Percentiles rank a stretch among this genome's conserved stretches.
phyloP scores from a whole-genome alignment of 1,139 yeast genomes.

The Chernovozyma sophiae-reginae region DNA sequence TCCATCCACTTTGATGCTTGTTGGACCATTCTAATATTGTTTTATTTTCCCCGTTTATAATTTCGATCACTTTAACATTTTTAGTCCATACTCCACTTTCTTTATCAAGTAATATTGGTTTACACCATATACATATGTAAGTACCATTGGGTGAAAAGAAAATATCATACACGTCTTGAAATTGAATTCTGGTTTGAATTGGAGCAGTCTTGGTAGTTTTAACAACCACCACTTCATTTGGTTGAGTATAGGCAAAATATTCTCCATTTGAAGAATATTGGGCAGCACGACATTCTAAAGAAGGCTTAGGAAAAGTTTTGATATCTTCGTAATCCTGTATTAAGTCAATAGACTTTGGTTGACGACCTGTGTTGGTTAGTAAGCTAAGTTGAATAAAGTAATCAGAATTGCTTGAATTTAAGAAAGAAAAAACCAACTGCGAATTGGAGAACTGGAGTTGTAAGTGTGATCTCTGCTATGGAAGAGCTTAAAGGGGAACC shows the following conservation, averaged over 20 bases:
- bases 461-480: too few relatives aligned
- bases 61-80: slow-evolving; percentile 73
- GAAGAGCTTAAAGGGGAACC: too few relatives aligned
- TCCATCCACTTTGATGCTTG: slow-evolving; percentile 87
- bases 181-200: slow-evolving; percentile 40
- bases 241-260: slow-evolving; percentile 55
- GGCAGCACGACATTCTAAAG: slow-evolving; percentile 42
- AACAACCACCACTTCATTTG: slow-evolving; percentile 52
- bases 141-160: slow-evolving; percentile 88
- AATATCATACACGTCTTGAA: slow-evolving; percentile 70
- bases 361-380: slow-evolving; percentile 56
- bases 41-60: slow-evolving; percentile 34
- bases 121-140: slow-evolving; percentile 85
- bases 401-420: too few relatives aligned
- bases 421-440: not conserved
- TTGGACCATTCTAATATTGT: slow-evolving; percentile 67
- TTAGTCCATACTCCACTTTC: slow-evolving; percentile 69
- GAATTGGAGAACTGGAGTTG: not conserved
- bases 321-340: slow-evolving; percentile 46
- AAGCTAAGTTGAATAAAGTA: too few relatives aligned
- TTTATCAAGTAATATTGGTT: slow-evolving; percentile 59
- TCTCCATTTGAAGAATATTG: slow-evolving; percentile 52
- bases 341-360: slow-evolving; percentile 58
- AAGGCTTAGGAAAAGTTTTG: slow-evolving; percentile 31
- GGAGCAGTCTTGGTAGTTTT: slow-evolving; percentile 36